Evolutionary conservation across 139 green algal species (phyloP).

Genomic region (Chlorella sp.): DNA sequence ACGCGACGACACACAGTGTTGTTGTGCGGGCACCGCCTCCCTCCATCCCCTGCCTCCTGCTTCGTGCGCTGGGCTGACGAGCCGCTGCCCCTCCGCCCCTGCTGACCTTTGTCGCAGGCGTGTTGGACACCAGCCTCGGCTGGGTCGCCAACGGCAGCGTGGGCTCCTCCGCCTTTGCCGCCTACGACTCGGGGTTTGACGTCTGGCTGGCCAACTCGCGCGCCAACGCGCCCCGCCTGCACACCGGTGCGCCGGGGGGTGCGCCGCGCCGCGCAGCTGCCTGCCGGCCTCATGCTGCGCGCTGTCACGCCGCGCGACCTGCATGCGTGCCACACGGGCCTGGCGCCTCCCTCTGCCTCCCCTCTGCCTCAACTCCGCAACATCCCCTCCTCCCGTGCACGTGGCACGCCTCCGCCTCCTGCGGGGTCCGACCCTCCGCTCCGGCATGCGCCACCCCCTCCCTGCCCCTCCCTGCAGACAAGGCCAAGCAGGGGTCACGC

Average conservation of each 20-base stretch:
- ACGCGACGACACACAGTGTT: too few relatives aligned
- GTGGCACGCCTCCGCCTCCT: not conserved
- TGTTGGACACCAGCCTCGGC: constrained; percentile 91
- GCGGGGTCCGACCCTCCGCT: not conserved
- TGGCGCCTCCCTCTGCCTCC: too few relatives aligned
- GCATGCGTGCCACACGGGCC: too few relatives aligned
- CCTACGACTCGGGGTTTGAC: constrained; percentile 90
- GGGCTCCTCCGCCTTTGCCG: constrained; percentile 86
- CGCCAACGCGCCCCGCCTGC: constrained; percentile 75
- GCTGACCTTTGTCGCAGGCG: too few relatives aligned
- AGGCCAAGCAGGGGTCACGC: constrained; percentile 67
- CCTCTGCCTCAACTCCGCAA: too few relatives aligned
- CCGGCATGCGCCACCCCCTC: not conserved
- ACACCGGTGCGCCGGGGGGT: constrained; percentile 57
- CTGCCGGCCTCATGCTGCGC: too few relatives aligned
- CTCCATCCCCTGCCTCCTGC: too few relatives aligned
- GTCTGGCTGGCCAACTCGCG: constrained; percentile 94
- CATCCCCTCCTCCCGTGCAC: not conserved
- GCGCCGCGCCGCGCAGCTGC: too few relatives aligned
- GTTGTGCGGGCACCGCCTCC: too few relatives aligned
- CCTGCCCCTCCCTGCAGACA: constrained; percentile 49
- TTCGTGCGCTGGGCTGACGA: too few relatives aligned
- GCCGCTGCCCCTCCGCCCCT: too few relatives aligned
- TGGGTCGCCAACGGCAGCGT: constrained; percentile 85
- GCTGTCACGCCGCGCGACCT: too few relatives aligned